Evolutionary conservation across 1,139 yeast genomes (phyloP), one percentile per base, ranked within the genome.

Genomic region (Candida gigantensis): DNA sequence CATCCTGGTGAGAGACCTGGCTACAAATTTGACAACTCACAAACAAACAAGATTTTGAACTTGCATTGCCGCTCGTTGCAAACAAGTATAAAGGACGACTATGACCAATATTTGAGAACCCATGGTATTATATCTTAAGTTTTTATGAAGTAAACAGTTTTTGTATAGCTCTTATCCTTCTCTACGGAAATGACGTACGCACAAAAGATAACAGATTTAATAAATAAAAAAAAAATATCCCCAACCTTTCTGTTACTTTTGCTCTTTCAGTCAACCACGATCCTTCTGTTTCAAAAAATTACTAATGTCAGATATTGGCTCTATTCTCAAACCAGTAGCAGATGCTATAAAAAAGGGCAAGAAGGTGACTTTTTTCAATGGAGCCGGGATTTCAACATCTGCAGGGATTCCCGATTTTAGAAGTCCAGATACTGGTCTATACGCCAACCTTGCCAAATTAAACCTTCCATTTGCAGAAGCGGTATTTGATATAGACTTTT

Each of bases 401-500:
- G 90, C 95, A 23, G 97, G 97, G 1, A 90, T 90, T 32, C 98
- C 97, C 0, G 97, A 92, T 55, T 92, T 92, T 56, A 70, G 97
- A 47, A 81, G 95, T 13, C 97, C 97, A 1, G 76, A 81, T 34
- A 90, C 97, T 0, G 98, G 98, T 0, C 70, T 90, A 6, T 90
- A 90, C 52, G 79, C 90, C 45, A 90, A 92, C 55, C 65, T 92
- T 39, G 77, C 85, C 29, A 73, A 79, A 44, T 65, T 90, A 26
- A 72, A 86, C 29, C 66, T 90, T 32, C 97, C 97, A 4, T 89
- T 78, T 53, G 94, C 97, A 0, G 98, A 90, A 57, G 97, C 97
- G 0, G 96, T 92, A 1, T 92, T 90, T 58, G 97, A 89, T 54
- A 83, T 90, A 23, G 89, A 81, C 21, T 92, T 79, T 58, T 87